phyloP scores from a whole-genome alignment of 768 basidiomycete species.

The Postia placenta region DNA sequence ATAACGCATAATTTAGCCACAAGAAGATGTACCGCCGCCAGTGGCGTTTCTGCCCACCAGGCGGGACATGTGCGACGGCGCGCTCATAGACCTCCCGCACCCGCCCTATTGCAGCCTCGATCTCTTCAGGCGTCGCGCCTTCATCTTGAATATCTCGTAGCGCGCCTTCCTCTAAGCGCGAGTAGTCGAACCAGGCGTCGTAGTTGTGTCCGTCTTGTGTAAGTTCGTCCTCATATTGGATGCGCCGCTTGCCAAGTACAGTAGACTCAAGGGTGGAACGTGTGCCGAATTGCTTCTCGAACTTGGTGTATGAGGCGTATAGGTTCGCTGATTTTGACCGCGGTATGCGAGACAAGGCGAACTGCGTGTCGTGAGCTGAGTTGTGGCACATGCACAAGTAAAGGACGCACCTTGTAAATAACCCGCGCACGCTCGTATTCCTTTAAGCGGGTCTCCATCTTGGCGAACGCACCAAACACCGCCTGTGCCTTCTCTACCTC shows the following conservation, averaged over 20 bases:
- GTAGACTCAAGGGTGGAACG: slow-evolving; percentile 85
- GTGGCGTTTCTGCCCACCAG: slow-evolving; percentile 87
- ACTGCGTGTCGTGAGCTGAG: slow-evolving; percentile 46
- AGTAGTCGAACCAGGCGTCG: slow-evolving; percentile 97
- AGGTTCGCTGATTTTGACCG: slow-evolving; percentile 84
- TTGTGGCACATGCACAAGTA: background rate
- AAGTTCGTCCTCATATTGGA: slow-evolving; percentile 97
- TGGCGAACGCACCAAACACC: slow-evolving; percentile 89
- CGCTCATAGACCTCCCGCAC: slow-evolving; percentile 94
- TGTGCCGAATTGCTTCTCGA: slow-evolving; percentile 96
- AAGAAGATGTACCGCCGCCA: slow-evolving; percentile 89
- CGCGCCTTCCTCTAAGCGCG: slow-evolving; percentile 88
- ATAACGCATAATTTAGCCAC: slow-evolving; percentile 93
- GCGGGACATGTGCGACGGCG: slow-evolving; percentile 93
- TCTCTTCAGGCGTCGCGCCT: slow-evolving; percentile 66
- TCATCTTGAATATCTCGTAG: slow-evolving; percentile 69
- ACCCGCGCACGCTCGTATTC: slow-evolving; percentile 96
- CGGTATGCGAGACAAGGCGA: slow-evolving; percentile 89
- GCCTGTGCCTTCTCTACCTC: slow-evolving; percentile 79
- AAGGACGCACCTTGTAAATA: slow-evolving; percentile 81
- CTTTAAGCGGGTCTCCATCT: slow-evolving; percentile 95
- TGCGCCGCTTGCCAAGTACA: slow-evolving; percentile 94
- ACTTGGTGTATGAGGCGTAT: slow-evolving; percentile 92
- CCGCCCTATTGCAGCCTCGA: slow-evolving; percentile 52
- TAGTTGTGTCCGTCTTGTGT: slow-evolving; percentile 90